phyloP scores from a whole-genome alignment of 2,329 filamentous ascomycete species.

The Lachnellula occidentalis region DNA sequence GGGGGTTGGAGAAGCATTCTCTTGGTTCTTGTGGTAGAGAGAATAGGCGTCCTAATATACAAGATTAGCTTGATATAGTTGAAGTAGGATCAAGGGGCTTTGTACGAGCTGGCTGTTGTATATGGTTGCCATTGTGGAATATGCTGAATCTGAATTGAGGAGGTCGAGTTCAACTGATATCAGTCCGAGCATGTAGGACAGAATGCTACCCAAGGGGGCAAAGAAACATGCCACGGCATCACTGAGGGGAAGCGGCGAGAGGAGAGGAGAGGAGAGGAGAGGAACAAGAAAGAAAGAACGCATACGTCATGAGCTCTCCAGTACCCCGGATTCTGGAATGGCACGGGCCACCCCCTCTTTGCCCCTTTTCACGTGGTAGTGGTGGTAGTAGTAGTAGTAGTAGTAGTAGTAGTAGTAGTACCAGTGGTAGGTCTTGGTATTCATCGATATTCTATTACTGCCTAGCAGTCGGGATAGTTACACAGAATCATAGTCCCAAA shows the following conservation, averaged over 20 bases:
- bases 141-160: neutral
- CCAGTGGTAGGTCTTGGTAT: neutral
- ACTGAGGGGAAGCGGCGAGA: too few species aligned
- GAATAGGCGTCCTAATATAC: constrained; percentile 26
- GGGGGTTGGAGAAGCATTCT: constrained; percentile 25
- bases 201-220: neutral
- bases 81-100: neutral
- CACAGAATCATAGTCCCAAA: constrained; percentile 8
- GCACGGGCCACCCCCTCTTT: neutral
- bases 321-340: too few species aligned
- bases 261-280: too few species aligned
- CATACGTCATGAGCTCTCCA: too few species aligned
- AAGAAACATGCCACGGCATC: too few species aligned
- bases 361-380: neutral
- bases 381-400: too few species aligned
- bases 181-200: neutral
- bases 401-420: too few species aligned
- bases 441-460: constrained; percentile 11
- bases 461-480: constrained; percentile 17
- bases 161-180: neutral
- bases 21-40: constrained; percentile 33
- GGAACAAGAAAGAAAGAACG: too few species aligned
- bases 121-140: constrained; percentile 22
- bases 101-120: constrained; percentile 41
- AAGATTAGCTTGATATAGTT: neutral